phyloP scores from a whole-genome alignment of 2,329 filamentous ascomycete genomes.

The Triangularia setosa region DNA sequence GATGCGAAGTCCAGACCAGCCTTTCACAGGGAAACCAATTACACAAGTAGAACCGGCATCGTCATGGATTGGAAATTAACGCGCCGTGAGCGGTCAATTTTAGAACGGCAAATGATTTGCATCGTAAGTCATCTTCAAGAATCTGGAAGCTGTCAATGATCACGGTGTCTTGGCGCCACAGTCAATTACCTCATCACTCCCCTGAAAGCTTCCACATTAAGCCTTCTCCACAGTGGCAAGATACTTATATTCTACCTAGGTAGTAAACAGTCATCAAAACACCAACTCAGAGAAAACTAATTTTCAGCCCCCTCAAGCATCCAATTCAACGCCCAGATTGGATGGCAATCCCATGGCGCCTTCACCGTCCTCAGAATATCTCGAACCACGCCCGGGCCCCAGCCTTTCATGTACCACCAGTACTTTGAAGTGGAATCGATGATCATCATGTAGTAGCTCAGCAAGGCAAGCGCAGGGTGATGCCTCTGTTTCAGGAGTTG shows the following conservation, averaged over 20 bases:
- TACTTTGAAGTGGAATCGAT: conserved; percentile 12
- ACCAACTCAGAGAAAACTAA: too few species aligned
- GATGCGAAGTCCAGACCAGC: neutral
- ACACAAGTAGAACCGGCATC: neutral
- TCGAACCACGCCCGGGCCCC: conserved; percentile 18
- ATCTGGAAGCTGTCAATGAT: neutral
- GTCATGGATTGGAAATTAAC: conserved; percentile 10
- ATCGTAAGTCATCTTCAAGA: neutral
- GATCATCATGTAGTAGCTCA: too few species aligned
- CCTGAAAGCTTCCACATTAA: too few species aligned
- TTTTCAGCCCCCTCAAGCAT: conserved; percentile 1
- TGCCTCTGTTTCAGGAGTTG: conserved; percentile 19
- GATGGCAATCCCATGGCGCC: conserved; percentile 20
- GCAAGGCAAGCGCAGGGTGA: conserved; percentile 22
- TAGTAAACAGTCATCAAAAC: too few species aligned
- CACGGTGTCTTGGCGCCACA: neutral
- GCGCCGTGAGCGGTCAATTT: conserved; percentile 4
- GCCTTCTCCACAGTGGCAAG: too few species aligned
- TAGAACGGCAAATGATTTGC: too few species aligned
- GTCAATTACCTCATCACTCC: neutral
- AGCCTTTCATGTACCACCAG: conserved; percentile 25
- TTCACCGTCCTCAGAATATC: conserved; percentile 17
- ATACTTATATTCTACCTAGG: too few species aligned
- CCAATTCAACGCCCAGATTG: conserved; percentile 22
- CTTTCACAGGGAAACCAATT: neutral